phyloP scores from a whole-genome alignment of 768 basidiomycete species.

The Boletus rubroflammeus region DNA sequence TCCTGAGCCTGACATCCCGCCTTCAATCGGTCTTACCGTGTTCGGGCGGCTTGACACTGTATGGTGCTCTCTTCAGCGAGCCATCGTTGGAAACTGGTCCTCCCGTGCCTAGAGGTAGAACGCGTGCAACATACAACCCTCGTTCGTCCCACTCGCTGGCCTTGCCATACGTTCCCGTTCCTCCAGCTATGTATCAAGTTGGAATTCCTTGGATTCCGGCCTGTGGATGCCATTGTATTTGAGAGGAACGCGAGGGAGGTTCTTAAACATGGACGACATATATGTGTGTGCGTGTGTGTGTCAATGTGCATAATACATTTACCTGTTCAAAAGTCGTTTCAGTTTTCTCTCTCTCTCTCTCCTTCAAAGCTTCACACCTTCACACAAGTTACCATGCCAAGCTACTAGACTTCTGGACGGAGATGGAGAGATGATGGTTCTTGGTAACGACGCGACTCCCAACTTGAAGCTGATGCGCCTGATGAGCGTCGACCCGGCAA shows the following conservation, averaged over 20 bases:
- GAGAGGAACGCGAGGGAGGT: background rate
- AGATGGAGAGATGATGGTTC: background rate
- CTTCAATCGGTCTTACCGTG: too few species aligned
- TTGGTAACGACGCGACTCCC: background rate
- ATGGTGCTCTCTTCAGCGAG: too few species aligned
- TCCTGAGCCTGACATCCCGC: too few species aligned
- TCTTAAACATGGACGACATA: too few species aligned
- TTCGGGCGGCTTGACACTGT: too few species aligned
- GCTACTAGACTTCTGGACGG: background rate
- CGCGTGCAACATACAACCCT: background rate
- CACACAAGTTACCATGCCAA: background rate
- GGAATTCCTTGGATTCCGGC: background rate
- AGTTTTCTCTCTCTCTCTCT: background rate
- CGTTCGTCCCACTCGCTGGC: too few species aligned
- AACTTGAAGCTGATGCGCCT: background rate
- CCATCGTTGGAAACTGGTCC: background rate
- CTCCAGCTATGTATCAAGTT: background rate
- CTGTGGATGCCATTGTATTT: background rate
- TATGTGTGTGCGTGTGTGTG: background rate
- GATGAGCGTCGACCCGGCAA: background rate
- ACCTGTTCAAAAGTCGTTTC: too few species aligned
- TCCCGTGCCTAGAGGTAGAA: background rate
- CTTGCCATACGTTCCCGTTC: background rate
- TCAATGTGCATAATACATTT: rapidly evolving
- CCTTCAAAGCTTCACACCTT: too few species aligned